Evolutionary conservation across 495 filamentous ascomycete genomes (phyloP).

Genomic region (Clohesyomyces aquaticus): DNA sequence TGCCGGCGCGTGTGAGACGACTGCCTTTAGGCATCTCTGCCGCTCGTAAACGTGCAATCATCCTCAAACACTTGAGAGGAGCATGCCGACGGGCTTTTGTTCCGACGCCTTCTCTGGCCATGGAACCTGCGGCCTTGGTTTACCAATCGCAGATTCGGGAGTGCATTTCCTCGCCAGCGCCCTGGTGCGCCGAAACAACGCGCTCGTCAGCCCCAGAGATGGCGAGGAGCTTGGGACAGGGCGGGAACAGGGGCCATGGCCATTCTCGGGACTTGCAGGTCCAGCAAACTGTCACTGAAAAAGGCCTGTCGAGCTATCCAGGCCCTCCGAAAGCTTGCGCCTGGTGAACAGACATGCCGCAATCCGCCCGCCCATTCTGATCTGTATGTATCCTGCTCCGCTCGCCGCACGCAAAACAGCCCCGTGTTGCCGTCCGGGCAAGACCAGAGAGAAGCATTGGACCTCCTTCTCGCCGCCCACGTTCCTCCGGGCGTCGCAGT

Average conservation of each 20-base stretch:
- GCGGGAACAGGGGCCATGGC: constrained; percentile 3
- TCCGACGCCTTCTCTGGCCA: not conserved
- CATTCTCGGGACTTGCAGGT: constrained; percentile 18
- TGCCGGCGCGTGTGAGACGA: not conserved
- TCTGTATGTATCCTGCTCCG: too few relatives aligned
- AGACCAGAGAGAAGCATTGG: too few relatives aligned
- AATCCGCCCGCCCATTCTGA: too few relatives aligned
- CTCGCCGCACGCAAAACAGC: too few relatives aligned
- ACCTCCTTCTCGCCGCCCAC: too few relatives aligned
- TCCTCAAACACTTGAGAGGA: constrained; percentile 12
- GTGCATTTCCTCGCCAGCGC: not conserved
- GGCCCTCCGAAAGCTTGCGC: too few relatives aligned
- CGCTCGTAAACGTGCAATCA: constrained; percentile 9
- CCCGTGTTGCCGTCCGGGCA: too few relatives aligned
- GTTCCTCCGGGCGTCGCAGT: not conserved
- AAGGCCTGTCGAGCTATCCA: not conserved
- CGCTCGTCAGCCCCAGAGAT: constrained; percentile 29
- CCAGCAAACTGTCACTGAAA: constrained; percentile 5
- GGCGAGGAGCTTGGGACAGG: constrained; percentile 13
- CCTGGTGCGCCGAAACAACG: constrained; percentile 29
- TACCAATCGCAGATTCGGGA: constrained; percentile 14
- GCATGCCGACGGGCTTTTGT: not conserved
- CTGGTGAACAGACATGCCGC: too few relatives aligned
- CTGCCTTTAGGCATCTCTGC: not conserved
- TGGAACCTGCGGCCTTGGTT: not conserved